These are phyloP conservation scores for Sicyos edulis DNA, from an alignment of 306 rosid genomes.

Conservation along the genomic window DNA sequence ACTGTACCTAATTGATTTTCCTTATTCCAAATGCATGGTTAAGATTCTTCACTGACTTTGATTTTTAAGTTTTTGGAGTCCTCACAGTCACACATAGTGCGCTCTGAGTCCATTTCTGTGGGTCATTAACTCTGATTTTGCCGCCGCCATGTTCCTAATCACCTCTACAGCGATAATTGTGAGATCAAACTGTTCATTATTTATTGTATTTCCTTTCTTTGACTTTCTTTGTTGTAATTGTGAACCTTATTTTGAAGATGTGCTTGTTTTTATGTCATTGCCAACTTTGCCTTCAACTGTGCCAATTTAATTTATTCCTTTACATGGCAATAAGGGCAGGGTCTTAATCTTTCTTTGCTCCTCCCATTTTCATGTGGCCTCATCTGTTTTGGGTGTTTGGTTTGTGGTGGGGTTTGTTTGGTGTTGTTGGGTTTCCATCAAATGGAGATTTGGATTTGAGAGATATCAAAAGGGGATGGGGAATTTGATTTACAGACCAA, in stretches of 20 bases:
- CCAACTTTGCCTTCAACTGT: conserved; percentile 11
- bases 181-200: too few relatives aligned
- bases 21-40: conserved; percentile 1
- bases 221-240: conserved; percentile 9
- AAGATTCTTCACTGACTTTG: background rate
- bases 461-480: background rate
- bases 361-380: conserved; percentile 8
- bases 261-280: conserved; percentile 8
- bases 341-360: conserved; percentile 15
- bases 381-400: conserved; percentile 4
- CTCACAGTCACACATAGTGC: conserved; percentile 16
- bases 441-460: conserved; percentile 8
- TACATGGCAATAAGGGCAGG: background rate
- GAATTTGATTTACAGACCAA: conserved; percentile 9
- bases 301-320: conserved; percentile 8
- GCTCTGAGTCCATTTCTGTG: conserved; percentile 1
- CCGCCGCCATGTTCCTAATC: background rate
- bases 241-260: background rate
- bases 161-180: conserved; percentile 16
- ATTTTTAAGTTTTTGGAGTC: background rate
- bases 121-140: background rate
- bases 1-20: background rate
- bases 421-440: conserved; percentile 3
- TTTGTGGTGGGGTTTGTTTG: conserved; percentile 17
- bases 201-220: conserved; percentile 9